Evolutionary conservation across 345 rosid genomes (phyloP).

Genomic region (Dovyalis caffra): DNA sequence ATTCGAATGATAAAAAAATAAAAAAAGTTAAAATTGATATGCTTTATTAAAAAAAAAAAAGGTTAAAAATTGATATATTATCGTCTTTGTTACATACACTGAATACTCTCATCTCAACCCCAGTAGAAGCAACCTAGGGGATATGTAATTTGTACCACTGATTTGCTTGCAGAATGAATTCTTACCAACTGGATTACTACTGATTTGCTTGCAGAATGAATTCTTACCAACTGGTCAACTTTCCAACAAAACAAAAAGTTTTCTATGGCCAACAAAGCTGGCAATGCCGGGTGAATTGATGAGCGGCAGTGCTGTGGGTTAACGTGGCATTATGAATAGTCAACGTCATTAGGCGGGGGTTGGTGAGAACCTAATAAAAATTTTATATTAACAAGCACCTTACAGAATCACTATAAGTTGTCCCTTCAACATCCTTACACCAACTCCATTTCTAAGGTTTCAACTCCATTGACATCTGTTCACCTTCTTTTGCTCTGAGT

Average conservation of each 20-base stretch:
- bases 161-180: neutral
- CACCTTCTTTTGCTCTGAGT: too few relatives aligned
- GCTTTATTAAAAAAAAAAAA: too few relatives aligned
- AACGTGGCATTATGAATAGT: constrained; percentile 17
- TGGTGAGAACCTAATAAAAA: constrained; percentile 22
- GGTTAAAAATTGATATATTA: too few relatives aligned
- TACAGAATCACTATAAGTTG: neutral
- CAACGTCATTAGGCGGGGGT: constrained; percentile 18
- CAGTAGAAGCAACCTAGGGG: too few relatives aligned
- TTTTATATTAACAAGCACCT: neutral
- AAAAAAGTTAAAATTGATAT: too few relatives aligned
- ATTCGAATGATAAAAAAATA: too few relatives aligned
- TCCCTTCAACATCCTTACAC: neutral
- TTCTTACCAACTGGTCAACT: neutral
- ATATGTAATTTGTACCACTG: too few relatives aligned
- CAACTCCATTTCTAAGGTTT: neutral
- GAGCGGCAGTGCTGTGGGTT: neutral
- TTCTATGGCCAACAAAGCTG: neutral
- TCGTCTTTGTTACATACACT: too few relatives aligned
- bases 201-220: neutral
- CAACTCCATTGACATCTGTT: neutral
- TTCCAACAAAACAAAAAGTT: neutral
- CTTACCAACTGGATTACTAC: neutral
- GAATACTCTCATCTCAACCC: too few relatives aligned
- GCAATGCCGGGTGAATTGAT: neutral